Evolutionary conservation across 805 yeast species (phyloP).

Genomic region (Yamadazyma laniorum): DNA sequence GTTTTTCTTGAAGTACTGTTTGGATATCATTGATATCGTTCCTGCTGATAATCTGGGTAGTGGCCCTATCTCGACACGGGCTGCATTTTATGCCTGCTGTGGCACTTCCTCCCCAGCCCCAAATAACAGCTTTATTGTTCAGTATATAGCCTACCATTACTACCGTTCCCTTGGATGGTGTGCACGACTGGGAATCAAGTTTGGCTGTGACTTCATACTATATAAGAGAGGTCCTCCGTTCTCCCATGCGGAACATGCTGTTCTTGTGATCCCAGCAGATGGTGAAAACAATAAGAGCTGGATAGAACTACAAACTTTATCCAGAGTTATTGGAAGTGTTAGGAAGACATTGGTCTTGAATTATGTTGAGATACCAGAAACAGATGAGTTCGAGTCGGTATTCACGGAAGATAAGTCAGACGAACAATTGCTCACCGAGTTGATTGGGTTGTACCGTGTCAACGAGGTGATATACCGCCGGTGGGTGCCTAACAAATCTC

Average conservation of each 20-base stretch:
- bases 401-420: conserved; percentile 9
- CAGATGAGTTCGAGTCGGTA: conserved; percentile 25
- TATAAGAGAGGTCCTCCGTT: conserved; percentile 95
- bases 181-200: conserved; percentile 85
- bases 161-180: conserved; percentile 93
- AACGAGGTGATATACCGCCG: conserved; percentile 70
- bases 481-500: conserved; percentile 82
- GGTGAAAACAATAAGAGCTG: conserved; percentile 47
- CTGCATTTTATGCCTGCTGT: conserved; percentile 25
- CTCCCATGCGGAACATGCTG: conserved; percentile 86
- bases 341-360: conserved; percentile 71
- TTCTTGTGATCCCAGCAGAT: conserved; percentile 47
- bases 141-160: conserved; percentile 79
- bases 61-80: conserved; percentile 7
- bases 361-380: conserved; percentile 57
- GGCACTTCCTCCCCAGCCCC: conserved; percentile 3
- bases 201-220: conserved; percentile 81
- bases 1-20: conserved; percentile 60
- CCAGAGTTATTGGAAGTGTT: conserved; percentile 85
- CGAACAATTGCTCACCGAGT: conserved; percentile 19
- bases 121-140: conserved; percentile 41
- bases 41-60: conserved; percentile 4
- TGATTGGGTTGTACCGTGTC: conserved; percentile 48
- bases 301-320: conserved; percentile 58
- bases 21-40: conserved; percentile 46